Conservation (phyloP, 371 early-diverging fungal genomes). For the Mortierella sp. region DNA sequence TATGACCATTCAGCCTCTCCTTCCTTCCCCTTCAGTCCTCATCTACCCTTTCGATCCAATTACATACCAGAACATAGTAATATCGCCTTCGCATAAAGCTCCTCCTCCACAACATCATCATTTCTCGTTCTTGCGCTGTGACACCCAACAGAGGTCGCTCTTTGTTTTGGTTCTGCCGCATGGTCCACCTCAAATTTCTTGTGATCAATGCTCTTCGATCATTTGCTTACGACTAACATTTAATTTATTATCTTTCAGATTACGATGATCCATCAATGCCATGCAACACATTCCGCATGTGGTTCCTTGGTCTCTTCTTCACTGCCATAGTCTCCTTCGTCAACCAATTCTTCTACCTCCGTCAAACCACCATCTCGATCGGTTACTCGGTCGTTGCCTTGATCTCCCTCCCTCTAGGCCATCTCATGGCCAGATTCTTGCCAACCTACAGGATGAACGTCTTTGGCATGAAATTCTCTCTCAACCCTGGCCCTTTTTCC, state of each 20-base stretch:
- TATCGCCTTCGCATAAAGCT: background rate
- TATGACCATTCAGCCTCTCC: slow-evolving; percentile 25
- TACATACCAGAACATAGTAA: too few relatives aligned
- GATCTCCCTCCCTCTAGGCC: slow-evolving; percentile 75
- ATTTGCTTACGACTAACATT: background rate
- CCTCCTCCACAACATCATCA: background rate
- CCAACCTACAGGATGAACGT: slow-evolving; percentile 57
- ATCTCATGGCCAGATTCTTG: slow-evolving; percentile 70
- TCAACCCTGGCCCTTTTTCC: slow-evolving; percentile 91
- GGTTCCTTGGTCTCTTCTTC: slow-evolving; percentile 78
- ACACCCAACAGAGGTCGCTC: background rate
- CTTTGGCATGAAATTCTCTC: slow-evolving; percentile 61
- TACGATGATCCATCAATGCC: slow-evolving; percentile 78
- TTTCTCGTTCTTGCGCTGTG: background rate
- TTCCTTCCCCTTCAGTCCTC: background rate
- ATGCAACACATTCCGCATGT: slow-evolving; percentile 84
- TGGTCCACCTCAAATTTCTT: background rate
- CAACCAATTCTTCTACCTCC: slow-evolving; percentile 85
- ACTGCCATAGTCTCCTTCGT: slow-evolving; percentile 68
- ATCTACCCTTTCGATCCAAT: background rate
- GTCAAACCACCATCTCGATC: slow-evolving; percentile 69
- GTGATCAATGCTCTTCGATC: too few relatives aligned
- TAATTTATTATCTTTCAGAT: slow-evolving; percentile 29
- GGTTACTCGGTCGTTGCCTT: slow-evolving; percentile 70
- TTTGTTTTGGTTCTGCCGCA: background rate